Evolutionary conservation across 2,329 filamentous ascomycete species (phyloP), one percentile per base, ranked within the genome.

Genomic region (Monilinia aucupariae): DNA sequence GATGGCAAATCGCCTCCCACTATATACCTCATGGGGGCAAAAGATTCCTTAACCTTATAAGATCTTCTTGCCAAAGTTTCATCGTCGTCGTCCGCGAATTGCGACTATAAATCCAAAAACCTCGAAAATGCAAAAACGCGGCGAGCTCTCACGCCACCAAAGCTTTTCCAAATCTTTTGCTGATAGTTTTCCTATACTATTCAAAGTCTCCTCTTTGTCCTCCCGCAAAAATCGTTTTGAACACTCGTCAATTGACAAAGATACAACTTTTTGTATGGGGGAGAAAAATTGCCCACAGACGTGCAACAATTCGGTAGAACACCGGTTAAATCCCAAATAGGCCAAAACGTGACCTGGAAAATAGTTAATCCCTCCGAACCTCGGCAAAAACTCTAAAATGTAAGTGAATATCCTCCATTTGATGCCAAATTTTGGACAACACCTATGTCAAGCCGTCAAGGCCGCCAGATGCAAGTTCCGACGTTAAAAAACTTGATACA

Each of bases 221-320:
- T 55, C 39, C 53, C n/a, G 2, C 10, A 17, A 22, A 32, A 32
- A 55, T 5, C n/a, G 5, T 15, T 41, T 43, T 45, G 30, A 27
- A 30, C 30, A 45, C 43, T 6, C 10, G n/a, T 3, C 13, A 30
- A 32, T 45, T 30, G 25, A 17, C 13, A 32, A 45, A 45, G 39
- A 45, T 55, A 15, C 12, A 1, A 45, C 30, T 45, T 55, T 45
- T 45, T 55, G 53, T 55, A 55, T 45, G 53, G 25, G 39, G 5
- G 8, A 9, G 20, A 15, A 43, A 45, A 10, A 15, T 32, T 9
- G 39, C 10, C 7, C 15, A 9, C 25, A 55, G 53, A 45, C 20
- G 20, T 55, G 53, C 53, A 55, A 55, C 53, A 55, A 30, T 15
- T 7, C 53, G 39, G 39, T 55, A 22, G 39, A 32, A 55, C 20